Conservation (phyloP, 345 rosid species). For the Rhizophora apiculata region DNA sequence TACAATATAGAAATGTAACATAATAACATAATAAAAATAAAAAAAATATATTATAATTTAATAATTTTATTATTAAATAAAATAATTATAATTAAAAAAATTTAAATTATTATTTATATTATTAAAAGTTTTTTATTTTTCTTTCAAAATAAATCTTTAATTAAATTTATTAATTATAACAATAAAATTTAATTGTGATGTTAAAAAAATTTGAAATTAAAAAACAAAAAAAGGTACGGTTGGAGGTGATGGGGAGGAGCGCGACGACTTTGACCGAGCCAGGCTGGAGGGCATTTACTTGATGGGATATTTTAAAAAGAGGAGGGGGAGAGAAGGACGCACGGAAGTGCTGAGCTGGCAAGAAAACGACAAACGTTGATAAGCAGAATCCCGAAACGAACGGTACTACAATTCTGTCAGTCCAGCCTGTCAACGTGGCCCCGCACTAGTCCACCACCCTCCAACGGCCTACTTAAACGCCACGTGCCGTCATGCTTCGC, state of each 20-base stretch:
- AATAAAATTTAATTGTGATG: too few relatives aligned
- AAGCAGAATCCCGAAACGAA: conserved; percentile 24
- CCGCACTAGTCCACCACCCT: background rate
- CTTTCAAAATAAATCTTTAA: too few relatives aligned
- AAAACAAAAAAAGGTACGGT: conserved; percentile 8
- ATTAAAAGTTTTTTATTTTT: background rate
- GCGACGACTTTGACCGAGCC: conserved; percentile 41
- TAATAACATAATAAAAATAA: too few relatives aligned
- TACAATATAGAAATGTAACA: too few relatives aligned
- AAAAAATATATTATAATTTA: too few relatives aligned
- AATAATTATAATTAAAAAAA: background rate
- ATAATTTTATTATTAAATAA: background rate
- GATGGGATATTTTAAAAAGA: conserved; percentile 11
- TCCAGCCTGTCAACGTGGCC: conserved; percentile 46
- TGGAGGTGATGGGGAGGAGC: conserved; percentile 10
- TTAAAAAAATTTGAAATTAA: background rate
- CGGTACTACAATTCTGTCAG: conserved; percentile 38
- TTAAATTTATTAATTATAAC: too few relatives aligned
- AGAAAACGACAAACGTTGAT: conserved; percentile 45
- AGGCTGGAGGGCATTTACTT: conserved; percentile 53
- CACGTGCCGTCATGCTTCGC: conserved; percentile 37
- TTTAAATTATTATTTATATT: too few relatives aligned
- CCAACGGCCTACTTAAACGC: conserved; percentile 32
- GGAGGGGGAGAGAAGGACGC: conserved; percentile 30
- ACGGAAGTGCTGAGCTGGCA: conserved; percentile 43